Evolutionary conservation across 768 basidiomycete species (phyloP), one percentile per base, ranked within the genome.

Genomic region (Russula abietina): DNA sequence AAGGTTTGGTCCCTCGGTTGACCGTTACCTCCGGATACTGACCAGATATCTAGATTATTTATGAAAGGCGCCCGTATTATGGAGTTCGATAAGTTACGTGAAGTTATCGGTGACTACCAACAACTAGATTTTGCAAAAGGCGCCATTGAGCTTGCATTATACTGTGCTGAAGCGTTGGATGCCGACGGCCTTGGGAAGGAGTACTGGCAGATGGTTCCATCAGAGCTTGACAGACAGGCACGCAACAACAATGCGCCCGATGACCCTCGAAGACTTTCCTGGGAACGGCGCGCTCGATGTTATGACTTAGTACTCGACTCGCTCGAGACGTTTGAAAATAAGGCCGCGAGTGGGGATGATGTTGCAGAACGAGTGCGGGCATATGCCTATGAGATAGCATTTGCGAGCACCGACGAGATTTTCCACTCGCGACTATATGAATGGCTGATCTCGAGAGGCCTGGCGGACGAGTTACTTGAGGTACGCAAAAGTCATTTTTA

Each of bases 361-460:
- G 84, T 87, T 53, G 81, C 83, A 8, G 89, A 92, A 65, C 78
- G 83, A 14, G 84, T 91, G n/a, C 83, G 91, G 57, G 82, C 80
- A 53, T 88, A 90, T 70, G 93, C 94, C 0, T 97, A 94, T 71
- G 86, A 89, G 39, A 80, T 94, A 60, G 91, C 93, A 1, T 88
- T 98, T 61, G 78, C 83, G 7, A 87, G 87, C 68, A 83, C 88
- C 36, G 97, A 98, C 72, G 88, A 93, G 69, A 84, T 95, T 76
- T 98, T 98, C 76, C 94, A 98, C 74, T 93, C 89, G 36, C 87
- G 86, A 19, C 73, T 99, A 62, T 99, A 99, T 70, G 93, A 97
- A 69, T 98, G 97, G 97, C 78, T 95, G 54, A 89, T 97, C 49
- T 76, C 77, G 32, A 83, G 84, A 36, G 84, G 86, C 5, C 78